Conservation (phyloP, 805 yeast species). For the Zygosaccharomyces lentus region DNA sequence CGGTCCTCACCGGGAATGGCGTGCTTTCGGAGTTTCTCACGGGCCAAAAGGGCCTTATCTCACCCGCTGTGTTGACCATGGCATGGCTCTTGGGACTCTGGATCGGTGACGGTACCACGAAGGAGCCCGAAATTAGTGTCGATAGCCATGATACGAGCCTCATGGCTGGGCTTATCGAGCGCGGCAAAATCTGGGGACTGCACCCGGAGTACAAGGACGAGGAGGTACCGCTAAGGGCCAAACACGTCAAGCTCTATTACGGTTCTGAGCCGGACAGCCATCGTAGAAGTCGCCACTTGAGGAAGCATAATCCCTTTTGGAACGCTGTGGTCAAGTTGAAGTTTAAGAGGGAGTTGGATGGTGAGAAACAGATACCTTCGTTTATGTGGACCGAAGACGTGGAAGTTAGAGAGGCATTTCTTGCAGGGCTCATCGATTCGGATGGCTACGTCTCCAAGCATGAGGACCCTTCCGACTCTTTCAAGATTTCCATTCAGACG, state of each 20-base stretch:
- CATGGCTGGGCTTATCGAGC: constrained; percentile 26
- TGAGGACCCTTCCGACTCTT: constrained; percentile 15
- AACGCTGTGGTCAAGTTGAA: constrained; percentile 24
- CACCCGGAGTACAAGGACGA: constrained; percentile 22
- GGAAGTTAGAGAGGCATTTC: constrained; percentile 41
- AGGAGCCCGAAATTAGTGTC: constrained; percentile 30
- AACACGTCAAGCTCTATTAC: constrained; percentile 24
- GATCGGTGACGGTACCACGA: constrained; percentile 37
- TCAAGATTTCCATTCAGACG: constrained; percentile 34
- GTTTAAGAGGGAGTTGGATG: constrained; percentile 21
- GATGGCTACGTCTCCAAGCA: constrained; percentile 34
- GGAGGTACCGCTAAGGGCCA: constrained; percentile 22
- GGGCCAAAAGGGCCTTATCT: constrained; percentile 22
- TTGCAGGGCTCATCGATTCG: constrained; percentile 45
- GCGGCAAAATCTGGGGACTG: constrained; percentile 28
- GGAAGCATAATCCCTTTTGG: constrained; percentile 34
- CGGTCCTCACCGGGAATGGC: constrained; percentile 37
- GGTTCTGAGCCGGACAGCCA: constrained; percentile 14
- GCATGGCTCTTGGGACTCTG: constrained; percentile 43
- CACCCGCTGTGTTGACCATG: constrained; percentile 25
- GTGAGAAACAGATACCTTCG: constrained; percentile 35
- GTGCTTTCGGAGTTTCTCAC: constrained; percentile 31
- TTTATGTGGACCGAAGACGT: constrained; percentile 36
- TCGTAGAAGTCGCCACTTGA: constrained; percentile 16
- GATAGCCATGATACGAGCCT: constrained; percentile 30